phyloP scores from a whole-genome alignment of 2,329 filamentous ascomycete genomes.

The Verticillium alfalfae region DNA sequence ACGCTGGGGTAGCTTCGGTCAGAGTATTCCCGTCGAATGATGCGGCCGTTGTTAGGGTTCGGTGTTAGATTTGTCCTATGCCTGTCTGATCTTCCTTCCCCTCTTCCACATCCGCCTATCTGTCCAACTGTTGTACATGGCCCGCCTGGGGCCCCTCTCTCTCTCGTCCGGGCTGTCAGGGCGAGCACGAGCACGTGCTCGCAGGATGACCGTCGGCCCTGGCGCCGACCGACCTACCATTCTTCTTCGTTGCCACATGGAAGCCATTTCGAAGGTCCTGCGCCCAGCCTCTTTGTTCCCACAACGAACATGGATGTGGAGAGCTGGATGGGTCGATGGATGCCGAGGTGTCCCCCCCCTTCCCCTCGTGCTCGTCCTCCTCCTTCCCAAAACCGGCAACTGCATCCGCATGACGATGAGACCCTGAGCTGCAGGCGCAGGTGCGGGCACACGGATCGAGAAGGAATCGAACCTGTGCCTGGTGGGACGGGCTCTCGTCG shows the following conservation, averaged over 20 bases:
- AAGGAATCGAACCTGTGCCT: not conserved
- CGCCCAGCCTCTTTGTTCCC: not conserved
- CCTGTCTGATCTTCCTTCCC: not conserved
- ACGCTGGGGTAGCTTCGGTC: not conserved
- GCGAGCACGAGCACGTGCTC: not conserved
- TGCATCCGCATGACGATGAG: not conserved
- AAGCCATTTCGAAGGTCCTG: not conserved
- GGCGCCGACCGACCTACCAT: not conserved
- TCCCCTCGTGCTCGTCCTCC: too few species aligned
- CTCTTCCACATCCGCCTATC: not conserved
- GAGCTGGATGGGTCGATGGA: not conserved
- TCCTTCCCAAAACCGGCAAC: too few species aligned
- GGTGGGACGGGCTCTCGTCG: too few species aligned
- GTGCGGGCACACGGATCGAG: not conserved
- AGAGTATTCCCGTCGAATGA: not conserved
- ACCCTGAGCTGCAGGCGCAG: not conserved
- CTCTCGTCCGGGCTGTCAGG: not conserved
- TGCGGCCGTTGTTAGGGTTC: not conserved
- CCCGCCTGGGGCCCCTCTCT: too few species aligned
- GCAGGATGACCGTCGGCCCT: not conserved
- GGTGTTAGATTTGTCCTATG: not conserved
- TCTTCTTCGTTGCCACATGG: not conserved
- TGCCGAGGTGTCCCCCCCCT: not conserved
- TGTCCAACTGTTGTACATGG: not conserved
- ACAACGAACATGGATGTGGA: too few species aligned